These are phyloP conservation scores for Macrolepiota dolichaula DNA, from an alignment of 768 basidiomycete species.

Conservation along the genomic window DNA sequence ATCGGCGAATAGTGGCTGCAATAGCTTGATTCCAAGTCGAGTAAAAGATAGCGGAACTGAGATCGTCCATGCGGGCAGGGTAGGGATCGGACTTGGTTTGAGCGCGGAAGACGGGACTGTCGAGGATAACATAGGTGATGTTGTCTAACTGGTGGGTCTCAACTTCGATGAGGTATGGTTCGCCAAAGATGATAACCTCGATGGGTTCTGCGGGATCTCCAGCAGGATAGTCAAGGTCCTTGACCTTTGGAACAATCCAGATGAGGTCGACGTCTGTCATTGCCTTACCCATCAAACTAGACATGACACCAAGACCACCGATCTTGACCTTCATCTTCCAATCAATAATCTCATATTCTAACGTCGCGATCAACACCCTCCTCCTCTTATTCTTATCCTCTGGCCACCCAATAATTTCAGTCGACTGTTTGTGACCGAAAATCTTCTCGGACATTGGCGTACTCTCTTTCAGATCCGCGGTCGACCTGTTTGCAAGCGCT, in stretches of 20 bases:
- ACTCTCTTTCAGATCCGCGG: slow-evolving; percentile 66
- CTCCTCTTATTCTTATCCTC: slow-evolving; percentile 89
- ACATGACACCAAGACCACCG: slow-evolving; percentile 97
- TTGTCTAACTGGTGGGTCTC: slow-evolving; percentile 92
- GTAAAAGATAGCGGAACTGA: slow-evolving; percentile 95
- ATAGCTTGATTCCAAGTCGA: slow-evolving; percentile 99
- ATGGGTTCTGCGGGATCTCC: slow-evolving; percentile 93
- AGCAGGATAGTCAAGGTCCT: slow-evolving; percentile 88
- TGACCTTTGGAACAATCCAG: slow-evolving; percentile 94
- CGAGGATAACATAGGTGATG: slow-evolving; percentile 92
- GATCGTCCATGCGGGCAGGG: slow-evolving; percentile 95
- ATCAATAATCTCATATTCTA: slow-evolving; percentile 96
- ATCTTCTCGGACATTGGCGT: slow-evolving; percentile 68
- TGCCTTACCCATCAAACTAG: slow-evolving; percentile 94
- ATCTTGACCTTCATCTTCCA: slow-evolving; percentile 99
- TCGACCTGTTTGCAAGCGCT: slow-evolving; percentile 58
- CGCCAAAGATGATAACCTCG: slow-evolving; percentile 95
- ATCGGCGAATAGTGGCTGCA: slow-evolving; percentile 83
- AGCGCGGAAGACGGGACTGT: slow-evolving; percentile 94
- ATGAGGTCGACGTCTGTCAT: slow-evolving; percentile 96
- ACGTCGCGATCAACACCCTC: slow-evolving; percentile 86
- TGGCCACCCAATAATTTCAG: slow-evolving; percentile 94
- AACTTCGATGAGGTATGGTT: slow-evolving; percentile 93
- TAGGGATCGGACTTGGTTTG: slow-evolving; percentile 96
- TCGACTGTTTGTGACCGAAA: slow-evolving; percentile 57